Percentiles rank a stretch among this genome's conserved stretches.
phyloP scores from a whole-genome alignment of 2,329 filamentous ascomycete species.

The Colletotrichum tamarilloi region DNA sequence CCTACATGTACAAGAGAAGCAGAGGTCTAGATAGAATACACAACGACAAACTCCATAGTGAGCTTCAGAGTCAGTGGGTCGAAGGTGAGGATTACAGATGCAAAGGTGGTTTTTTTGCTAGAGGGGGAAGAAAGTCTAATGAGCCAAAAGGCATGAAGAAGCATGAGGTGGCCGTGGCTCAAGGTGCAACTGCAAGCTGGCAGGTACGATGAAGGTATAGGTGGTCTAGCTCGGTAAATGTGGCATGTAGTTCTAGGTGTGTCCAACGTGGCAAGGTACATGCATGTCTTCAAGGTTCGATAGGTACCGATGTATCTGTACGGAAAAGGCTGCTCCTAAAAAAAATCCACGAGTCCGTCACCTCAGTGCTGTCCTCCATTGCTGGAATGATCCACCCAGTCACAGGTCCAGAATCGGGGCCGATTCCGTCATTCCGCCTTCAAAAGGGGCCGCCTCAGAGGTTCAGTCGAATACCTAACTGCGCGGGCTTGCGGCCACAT shows the following conservation, averaged over 20 bases:
- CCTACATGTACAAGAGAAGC: constrained; percentile 35
- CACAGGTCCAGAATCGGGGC: constrained; percentile 2
- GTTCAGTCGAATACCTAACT: background rate
- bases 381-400: constrained; percentile 25
- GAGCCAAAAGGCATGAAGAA: constrained; percentile 11
- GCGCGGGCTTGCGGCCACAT: constrained; percentile 11
- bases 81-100: constrained; percentile 18
- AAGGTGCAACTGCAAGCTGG: constrained; percentile 34
- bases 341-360: constrained; percentile 27
- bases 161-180: constrained; percentile 19
- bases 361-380: background rate
- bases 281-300: background rate
- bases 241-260: constrained; percentile 15
- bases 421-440: constrained; percentile 36
- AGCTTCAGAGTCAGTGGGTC: constrained; percentile 19
- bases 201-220: constrained; percentile 22
- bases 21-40: constrained; percentile 32
- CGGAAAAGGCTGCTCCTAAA: constrained; percentile 5
- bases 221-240: constrained; percentile 11
- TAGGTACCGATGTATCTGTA: background rate
- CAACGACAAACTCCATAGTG: constrained; percentile 30
- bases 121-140: constrained; percentile 24
- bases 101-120: constrained; percentile 16
- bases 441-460: constrained; percentile 14
- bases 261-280: background rate